These are phyloP conservation scores for Ustilaginoidea virens DNA, from an alignment of 2,329 filamentous ascomycete genomes.

Conservation along the genomic window DNA sequence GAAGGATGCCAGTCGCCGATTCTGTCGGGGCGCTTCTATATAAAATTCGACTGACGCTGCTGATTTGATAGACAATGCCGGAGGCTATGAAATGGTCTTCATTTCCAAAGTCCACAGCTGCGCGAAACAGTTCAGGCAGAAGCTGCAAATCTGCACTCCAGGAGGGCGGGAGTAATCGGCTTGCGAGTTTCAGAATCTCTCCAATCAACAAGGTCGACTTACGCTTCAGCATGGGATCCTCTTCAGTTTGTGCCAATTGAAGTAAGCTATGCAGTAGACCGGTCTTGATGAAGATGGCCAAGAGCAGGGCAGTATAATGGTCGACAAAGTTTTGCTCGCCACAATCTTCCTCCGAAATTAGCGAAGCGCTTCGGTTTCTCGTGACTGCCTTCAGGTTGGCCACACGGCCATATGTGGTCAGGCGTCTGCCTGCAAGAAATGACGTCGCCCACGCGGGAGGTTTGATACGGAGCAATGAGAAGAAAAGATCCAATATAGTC, in stretches of 20 bases:
- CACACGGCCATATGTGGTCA: constrained; percentile 95
- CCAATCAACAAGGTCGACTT: constrained; percentile 86
- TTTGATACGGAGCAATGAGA: constrained; percentile 70
- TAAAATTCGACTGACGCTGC: constrained; percentile 86
- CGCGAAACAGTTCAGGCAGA: constrained; percentile 69
- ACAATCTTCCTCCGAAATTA: constrained; percentile 48
- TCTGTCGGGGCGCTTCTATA: constrained; percentile 56
- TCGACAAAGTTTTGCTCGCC: constrained; percentile 76
- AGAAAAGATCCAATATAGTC: constrained; percentile 76
- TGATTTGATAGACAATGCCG: constrained; percentile 91
- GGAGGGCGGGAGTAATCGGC: constrained; percentile 63
- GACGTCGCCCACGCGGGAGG: constrained; percentile 85
- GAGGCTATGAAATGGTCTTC: constrained; percentile 68
- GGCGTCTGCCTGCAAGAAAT: constrained; percentile 76
- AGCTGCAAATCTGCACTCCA: constrained; percentile 80
- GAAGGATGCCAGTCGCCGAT: constrained; percentile 19
- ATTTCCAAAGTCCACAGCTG: constrained; percentile 55
- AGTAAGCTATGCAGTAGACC: constrained; percentile 51
- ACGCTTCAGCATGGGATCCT: constrained; percentile 57
- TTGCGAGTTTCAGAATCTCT: constrained; percentile 79
- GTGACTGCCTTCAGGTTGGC: constrained; percentile 59
- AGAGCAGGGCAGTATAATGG: constrained; percentile 80
- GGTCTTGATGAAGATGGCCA: constrained; percentile 72
- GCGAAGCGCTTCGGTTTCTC: constrained; percentile 31
- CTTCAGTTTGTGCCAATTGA: constrained; percentile 50